Evolutionary conservation across 352 stramenopile species (phyloP), one percentile per base, ranked within the genome.

Genomic region (Phytophthora pseudosyringae): DNA sequence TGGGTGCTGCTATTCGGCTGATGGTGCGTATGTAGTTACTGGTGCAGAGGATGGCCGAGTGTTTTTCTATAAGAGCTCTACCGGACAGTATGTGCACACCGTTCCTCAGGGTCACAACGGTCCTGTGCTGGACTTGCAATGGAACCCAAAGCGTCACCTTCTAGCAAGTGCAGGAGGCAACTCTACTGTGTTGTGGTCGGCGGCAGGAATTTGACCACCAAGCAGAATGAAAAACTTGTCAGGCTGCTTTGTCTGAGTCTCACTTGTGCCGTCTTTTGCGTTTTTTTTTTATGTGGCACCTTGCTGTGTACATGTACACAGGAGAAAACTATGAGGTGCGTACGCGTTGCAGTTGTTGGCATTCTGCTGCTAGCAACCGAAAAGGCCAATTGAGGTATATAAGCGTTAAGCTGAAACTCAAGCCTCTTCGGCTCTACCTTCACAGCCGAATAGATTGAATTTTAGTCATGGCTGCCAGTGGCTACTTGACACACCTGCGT

Each of bases 81-180:
- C 67, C 12, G 88, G 88, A 38, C 77, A 91, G 62, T 69, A 78
- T 8, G 73, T 91, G 41, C 76, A 89, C 38, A 69, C 75, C 5
- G 59, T 93, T 21, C 67, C 80, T 3, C 69, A 76, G 16, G 83
- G 81, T 8, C 88, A 95, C 58, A 70, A 86, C 33, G 88, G 88
- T 2, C 74, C 80, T 2, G 67, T 94, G 29, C 44, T 81, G 1
- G 86, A 91, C 48, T 32, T 95, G 48, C 76, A 92, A 50, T 94
- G 88, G 88, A 95, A 93, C 51, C 88, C 88, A 38, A 89, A 92
- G 59, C 82, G 88, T n/a, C 88, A 95, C 41, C 68, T 95, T 50
- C 35, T 95, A 53, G 86, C 67, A 15, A 93, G 73, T 49, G 77
- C 83, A 10, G 86, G 87, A 7, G 74, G 71, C 11, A 95, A 93